phyloP scores from a whole-genome alignment of 2,329 filamentous ascomycete species.

The Pseudogymnoascus pannorum region DNA sequence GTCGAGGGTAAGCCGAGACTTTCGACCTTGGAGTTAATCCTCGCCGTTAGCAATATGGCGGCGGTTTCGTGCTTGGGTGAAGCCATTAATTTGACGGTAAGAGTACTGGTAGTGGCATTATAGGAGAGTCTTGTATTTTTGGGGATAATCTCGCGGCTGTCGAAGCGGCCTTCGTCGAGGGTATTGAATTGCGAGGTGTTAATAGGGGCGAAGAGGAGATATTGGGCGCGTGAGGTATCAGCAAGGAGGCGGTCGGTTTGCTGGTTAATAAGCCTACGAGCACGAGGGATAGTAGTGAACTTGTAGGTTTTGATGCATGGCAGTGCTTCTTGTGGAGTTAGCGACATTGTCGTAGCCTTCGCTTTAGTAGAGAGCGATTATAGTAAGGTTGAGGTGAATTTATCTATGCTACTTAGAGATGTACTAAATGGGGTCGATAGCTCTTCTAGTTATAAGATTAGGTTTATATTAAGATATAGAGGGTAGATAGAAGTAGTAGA shows the following conservation, averaged over 20 bases:
- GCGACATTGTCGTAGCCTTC: background rate
- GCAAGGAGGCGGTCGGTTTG: background rate
- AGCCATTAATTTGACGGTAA: no score
- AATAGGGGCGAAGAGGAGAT: background rate
- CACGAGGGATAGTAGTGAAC: background rate
- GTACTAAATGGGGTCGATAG: background rate
- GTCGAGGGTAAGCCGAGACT: no score
- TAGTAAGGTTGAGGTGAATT: background rate
- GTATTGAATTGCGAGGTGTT: background rate
- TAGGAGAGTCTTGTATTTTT: background rate
- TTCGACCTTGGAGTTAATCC: no score
- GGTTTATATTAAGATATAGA: background rate
- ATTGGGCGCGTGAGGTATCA: background rate
- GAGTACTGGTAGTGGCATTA: no score
- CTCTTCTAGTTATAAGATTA: background rate
- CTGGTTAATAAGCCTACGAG: background rate
- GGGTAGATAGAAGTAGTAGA: background rate
- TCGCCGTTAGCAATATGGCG: background rate
- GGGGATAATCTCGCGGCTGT: background rate
- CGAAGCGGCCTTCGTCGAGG: background rate
- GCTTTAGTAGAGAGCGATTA: background rate
- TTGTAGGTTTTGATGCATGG: background rate
- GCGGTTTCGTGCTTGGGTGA: no score
- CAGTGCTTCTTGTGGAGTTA: background rate
- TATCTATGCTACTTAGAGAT: background rate